phyloP scores from a whole-genome alignment of 805 yeast genomes.

The Clavispora fructus region DNA sequence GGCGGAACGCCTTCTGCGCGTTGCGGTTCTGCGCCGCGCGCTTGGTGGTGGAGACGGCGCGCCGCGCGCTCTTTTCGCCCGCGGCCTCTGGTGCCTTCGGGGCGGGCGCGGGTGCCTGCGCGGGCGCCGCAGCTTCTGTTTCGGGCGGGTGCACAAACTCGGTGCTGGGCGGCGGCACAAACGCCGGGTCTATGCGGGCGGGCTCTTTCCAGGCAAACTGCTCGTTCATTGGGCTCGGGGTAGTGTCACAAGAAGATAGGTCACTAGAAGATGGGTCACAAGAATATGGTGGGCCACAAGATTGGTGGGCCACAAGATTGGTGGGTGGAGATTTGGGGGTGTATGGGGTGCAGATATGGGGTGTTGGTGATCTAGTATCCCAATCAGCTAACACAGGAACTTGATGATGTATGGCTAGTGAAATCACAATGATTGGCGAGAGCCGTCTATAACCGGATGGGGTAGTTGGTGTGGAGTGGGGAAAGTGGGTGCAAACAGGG shows the following conservation, averaged over 20 bases:
- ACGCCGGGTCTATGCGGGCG: slow-evolving; percentile 27
- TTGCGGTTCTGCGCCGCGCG: slow-evolving; percentile 89
- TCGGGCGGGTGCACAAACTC: slow-evolving; percentile 1
- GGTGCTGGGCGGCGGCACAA: slow-evolving; percentile 21
- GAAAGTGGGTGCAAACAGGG: slow-evolving; percentile 1
- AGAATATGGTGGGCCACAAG: no score
- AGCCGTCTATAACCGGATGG: no score
- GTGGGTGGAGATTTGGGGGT: no score
- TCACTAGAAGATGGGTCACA: no score
- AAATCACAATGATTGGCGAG: slow-evolving; percentile 5
- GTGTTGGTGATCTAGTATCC: no score
- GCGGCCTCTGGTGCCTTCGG: not conserved
- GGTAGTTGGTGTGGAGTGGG: not conserved
- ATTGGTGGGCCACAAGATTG: no score
- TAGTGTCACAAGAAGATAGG: no score
- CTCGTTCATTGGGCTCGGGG: slow-evolving; percentile 24
- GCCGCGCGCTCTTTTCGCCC: not conserved
- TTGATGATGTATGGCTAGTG: no score
- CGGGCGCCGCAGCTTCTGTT: not conserved
- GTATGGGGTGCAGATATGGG: no score
- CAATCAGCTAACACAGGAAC: no score
- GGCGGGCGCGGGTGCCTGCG: not conserved
- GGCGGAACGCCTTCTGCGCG: slow-evolving; percentile 89
- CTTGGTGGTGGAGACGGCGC: slow-evolving; percentile 54
- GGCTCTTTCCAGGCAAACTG: slow-evolving; percentile 16